Evolutionary conservation across 2,329 filamentous ascomycete species (phyloP).

Genomic region (Colletotrichum simmondsii): DNA sequence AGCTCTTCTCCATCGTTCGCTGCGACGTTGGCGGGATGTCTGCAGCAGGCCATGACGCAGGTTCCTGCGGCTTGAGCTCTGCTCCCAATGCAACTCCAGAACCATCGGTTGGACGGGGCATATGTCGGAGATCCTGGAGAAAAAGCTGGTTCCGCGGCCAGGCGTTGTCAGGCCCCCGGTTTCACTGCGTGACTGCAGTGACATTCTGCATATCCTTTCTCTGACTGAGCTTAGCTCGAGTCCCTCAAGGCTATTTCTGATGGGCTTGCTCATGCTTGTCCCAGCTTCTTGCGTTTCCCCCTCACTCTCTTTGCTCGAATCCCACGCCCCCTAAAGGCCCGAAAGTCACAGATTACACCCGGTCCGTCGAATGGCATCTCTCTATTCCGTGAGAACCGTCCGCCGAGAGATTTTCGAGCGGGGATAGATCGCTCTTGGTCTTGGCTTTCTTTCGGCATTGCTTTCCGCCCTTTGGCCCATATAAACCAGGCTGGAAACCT

Average conservation of each 20-base stretch:
- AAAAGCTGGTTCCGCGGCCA: slow-evolving; percentile 7
- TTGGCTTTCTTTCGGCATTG: slow-evolving; percentile 18
- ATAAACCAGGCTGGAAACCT: slow-evolving; percentile 29
- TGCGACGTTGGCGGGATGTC: neutral
- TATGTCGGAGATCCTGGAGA: slow-evolving; percentile 28
- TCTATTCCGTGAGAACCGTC: neutral
- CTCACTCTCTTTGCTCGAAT: neutral
- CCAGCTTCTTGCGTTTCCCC: neutral
- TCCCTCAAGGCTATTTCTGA: neutral
- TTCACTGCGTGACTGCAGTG: slow-evolving; percentile 10
- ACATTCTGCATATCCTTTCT: slow-evolving; percentile 1
- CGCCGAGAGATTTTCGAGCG: neutral
- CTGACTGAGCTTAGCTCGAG: neutral
- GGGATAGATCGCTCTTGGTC: neutral
- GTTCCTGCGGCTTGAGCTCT: slow-evolving; percentile 31
- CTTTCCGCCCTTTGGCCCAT: slow-evolving; percentile 27
- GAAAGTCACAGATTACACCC: neutral
- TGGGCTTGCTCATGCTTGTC: neutral
- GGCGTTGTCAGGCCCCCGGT: neutral
- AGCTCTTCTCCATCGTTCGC: neutral
- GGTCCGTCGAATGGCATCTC: neutral
- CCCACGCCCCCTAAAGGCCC: neutral
- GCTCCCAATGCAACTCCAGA: slow-evolving; percentile 8
- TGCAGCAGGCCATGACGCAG: slow-evolving; percentile 31
- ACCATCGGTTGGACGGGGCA: slow-evolving; percentile 28